Percentiles rank a stretch among this genome's conserved stretches.
phyloP scores from a whole-genome alignment of 768 basidiomycete species.

The Auriscalpium vulgare region DNA sequence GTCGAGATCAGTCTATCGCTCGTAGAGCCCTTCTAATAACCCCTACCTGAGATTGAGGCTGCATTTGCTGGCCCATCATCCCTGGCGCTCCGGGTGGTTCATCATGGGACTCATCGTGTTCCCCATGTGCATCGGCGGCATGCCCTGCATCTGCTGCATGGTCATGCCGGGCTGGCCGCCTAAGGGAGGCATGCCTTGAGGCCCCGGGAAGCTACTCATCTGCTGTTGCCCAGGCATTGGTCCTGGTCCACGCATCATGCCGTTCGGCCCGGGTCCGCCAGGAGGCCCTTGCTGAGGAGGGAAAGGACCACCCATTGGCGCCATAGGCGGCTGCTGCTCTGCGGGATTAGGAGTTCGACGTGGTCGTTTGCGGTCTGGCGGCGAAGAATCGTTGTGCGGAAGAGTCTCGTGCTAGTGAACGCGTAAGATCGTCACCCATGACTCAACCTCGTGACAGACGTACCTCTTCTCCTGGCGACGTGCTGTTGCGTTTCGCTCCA shows the following conservation, averaged over 20 bases:
- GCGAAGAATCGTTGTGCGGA: slow-evolving; percentile 24
- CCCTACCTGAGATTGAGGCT: slow-evolving; percentile 20
- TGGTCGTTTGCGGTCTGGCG: slow-evolving; percentile 24
- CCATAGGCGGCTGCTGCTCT: slow-evolving; percentile 26
- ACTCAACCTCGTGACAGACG: slow-evolving; percentile 3
- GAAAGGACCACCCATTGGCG: slow-evolving; percentile 28
- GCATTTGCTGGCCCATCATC: slow-evolving; percentile 33
- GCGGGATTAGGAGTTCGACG: slow-evolving; percentile 25
- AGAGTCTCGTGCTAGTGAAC: slow-evolving; percentile 19
- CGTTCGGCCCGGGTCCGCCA: slow-evolving; percentile 30
- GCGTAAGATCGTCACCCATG: not conserved
- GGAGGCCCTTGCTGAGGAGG: slow-evolving; percentile 25
- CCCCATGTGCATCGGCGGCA: slow-evolving; percentile 26
- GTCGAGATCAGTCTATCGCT: not conserved
- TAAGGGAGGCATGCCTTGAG: slow-evolving; percentile 22
- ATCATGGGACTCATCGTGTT: slow-evolving; percentile 34
- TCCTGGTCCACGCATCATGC: slow-evolving; percentile 28
- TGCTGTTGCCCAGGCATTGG: slow-evolving; percentile 26
- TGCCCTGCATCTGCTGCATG: slow-evolving; percentile 25
- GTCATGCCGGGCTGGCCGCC: slow-evolving; percentile 22
- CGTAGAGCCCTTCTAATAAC: not conserved
- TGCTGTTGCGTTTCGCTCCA: slow-evolving; percentile 26
- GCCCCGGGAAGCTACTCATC: slow-evolving; percentile 26
- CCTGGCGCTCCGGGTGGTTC: slow-evolving; percentile 25
- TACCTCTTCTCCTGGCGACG: slow-evolving; percentile 28